phyloP scores from a whole-genome alignment of 805 yeast species.

The Ogataea henricii region DNA sequence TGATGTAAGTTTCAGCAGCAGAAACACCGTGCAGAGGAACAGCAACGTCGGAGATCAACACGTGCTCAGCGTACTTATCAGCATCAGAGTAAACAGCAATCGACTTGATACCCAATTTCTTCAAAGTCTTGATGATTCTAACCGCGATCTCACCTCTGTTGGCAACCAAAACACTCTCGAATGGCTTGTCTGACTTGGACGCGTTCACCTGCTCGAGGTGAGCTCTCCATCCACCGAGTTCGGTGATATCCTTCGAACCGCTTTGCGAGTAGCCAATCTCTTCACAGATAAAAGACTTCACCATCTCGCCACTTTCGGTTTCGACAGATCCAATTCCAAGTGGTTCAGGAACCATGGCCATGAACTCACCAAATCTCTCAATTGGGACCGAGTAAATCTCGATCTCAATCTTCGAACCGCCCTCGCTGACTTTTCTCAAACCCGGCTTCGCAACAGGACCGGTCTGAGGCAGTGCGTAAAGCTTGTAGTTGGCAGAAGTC shows the following conservation, averaged over 20 bases:
- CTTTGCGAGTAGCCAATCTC: constrained; percentile 75
- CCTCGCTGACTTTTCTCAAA: constrained; percentile 59
- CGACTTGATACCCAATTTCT: constrained; percentile 72
- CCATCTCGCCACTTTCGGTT: constrained; percentile 75
- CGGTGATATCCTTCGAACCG: constrained; percentile 81
- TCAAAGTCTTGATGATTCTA: constrained; percentile 84
- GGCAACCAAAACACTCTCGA: constrained; percentile 86
- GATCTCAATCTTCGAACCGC: constrained; percentile 66
- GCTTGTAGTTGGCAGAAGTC: constrained; percentile 69
- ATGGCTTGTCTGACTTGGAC: constrained; percentile 52
- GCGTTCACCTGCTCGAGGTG: constrained; percentile 45
- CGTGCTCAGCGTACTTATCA: constrained; percentile 88
- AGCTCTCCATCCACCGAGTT: constrained; percentile 83
- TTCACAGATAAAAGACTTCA: constrained; percentile 94
- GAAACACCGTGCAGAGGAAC: constrained; percentile 77
- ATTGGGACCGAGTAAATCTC: constrained; percentile 85
- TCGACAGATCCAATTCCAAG: constrained; percentile 94
- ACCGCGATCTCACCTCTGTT: constrained; percentile 98
- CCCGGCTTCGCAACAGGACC: constrained; percentile 94
- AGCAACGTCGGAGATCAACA: constrained; percentile 76
- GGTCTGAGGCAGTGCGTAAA: constrained; percentile 78
- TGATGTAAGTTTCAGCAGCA: constrained; percentile 89
- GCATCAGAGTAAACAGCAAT: constrained; percentile 91
- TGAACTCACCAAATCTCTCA: constrained; percentile 78
- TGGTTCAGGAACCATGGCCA: constrained; percentile 90